Conservation (phyloP, 139 green algal species). For the Chlamydomonas sphaeroides region DNA sequence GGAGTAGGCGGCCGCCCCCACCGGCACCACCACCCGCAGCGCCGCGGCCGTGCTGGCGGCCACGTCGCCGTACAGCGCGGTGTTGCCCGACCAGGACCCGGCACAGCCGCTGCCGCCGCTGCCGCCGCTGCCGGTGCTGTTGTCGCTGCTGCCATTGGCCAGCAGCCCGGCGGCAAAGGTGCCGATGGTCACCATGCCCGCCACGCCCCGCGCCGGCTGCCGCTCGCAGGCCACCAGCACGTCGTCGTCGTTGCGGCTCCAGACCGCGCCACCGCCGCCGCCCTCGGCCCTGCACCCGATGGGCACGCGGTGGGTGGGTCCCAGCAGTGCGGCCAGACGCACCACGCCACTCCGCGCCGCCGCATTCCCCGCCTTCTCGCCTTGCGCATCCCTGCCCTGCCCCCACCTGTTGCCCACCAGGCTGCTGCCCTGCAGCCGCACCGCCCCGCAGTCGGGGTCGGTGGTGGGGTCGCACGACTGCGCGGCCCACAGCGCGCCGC, state of each 20-base stretch:
- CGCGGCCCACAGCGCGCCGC: not conserved
- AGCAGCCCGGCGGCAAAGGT: too few species aligned
- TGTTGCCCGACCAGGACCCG: constrained; percentile 9
- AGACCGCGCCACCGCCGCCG: constrained; percentile 20
- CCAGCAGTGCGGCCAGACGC: too few species aligned
- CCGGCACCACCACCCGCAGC: not conserved
- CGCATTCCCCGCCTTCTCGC: too few species aligned
- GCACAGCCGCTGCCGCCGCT: not conserved
- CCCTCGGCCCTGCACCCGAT: not conserved
- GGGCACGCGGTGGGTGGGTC: too few species aligned
- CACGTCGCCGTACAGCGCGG: constrained; percentile 7
- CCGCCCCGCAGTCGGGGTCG: not conserved
- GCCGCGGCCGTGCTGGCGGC: constrained; percentile 1
- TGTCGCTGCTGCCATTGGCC: too few species aligned
- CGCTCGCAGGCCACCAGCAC: not conserved
- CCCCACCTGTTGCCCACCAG: constrained; percentile 17
- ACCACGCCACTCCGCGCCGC: too few species aligned
- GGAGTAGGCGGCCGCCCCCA: too few species aligned
- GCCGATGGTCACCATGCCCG: too few species aligned
- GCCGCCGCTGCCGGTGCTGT: too few species aligned
- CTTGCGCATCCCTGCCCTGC: too few species aligned
- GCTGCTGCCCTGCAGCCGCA: not conserved
- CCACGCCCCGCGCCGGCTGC: too few species aligned
- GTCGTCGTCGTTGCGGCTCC: constrained; percentile 7
- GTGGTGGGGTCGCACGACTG: constrained; percentile 2